Conservation (phyloP, 2,329 filamentous ascomycete species). For the Aspergillus ustus region DNA sequence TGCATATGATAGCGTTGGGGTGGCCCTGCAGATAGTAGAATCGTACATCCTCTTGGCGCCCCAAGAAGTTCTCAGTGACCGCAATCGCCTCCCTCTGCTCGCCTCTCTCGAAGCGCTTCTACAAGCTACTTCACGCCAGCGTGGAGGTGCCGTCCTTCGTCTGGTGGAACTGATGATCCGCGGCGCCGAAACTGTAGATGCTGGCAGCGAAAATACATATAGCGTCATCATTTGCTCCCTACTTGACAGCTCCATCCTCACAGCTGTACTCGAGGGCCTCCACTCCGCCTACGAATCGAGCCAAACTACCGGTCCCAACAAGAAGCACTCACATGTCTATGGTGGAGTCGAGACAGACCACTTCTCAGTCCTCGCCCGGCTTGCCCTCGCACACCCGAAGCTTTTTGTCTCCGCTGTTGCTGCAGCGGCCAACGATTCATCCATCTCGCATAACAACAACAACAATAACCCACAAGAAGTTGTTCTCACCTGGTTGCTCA, state of each 20-base stretch:
- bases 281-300: slow-evolving; percentile 73
- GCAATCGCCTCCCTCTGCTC: slow-evolving; percentile 43
- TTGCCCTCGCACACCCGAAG: slow-evolving; percentile 73
- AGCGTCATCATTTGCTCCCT: slow-evolving; percentile 69
- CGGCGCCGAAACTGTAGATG: slow-evolving; percentile 65
- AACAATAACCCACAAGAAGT: slow-evolving; percentile 39
- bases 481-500: slow-evolving; percentile 48
- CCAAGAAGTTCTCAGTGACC: slow-evolving; percentile 47
- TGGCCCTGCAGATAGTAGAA: slow-evolving; percentile 68
- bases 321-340: slow-evolving; percentile 70
- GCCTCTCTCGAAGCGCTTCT: slow-evolving; percentile 47
- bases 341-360: slow-evolving; percentile 83
- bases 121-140: slow-evolving; percentile 42
- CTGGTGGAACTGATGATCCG: slow-evolving; percentile 69
- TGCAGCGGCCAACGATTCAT: slow-evolving; percentile 28
- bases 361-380: slow-evolving; percentile 77
- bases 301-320: slow-evolving; percentile 80
- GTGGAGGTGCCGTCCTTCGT: slow-evolving; percentile 47
- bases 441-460: not conserved
- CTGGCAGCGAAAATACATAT: slow-evolving; percentile 59
- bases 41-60: slow-evolving; percentile 71
- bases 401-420: slow-evolving; percentile 64
- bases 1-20: slow-evolving; percentile 65
- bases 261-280: slow-evolving; percentile 67
- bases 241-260: slow-evolving; percentile 65